Evolutionary conservation across 352 stramenopile species (phyloP), one percentile per base, ranked within the genome.

Genomic region (Sclerospora graminicola): DNA sequence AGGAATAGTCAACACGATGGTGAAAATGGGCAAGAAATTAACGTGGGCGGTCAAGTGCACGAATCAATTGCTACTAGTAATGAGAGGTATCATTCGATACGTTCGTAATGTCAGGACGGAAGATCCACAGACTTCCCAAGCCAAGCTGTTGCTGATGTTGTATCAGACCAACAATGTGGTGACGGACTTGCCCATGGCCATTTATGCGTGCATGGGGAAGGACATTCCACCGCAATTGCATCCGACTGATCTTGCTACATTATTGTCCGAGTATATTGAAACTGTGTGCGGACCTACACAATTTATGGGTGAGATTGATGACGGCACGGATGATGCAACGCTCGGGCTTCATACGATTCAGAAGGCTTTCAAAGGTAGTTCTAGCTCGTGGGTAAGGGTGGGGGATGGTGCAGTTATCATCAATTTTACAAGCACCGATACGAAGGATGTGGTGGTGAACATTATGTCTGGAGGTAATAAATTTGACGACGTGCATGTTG

Each of bases 211-310:
- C 21, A 55, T 63, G 54, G 49, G 49, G 8, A 63, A 63, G 23
- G 18, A 44, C 7, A 48, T 55, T 6, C 41, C 54, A 13, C 29
- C 49, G 9, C 43, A 59, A 24, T 63, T 60, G n/a, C 68, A 84
- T 33, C 63, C 68, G 0, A 82, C 61, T 0, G 59, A 64, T 1
- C 43, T 84, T 19, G 62, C 66, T 2, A 39, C 46, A 1, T 36
- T 84, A 27, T 51, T 63, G 1, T 63, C 67, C 18, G 66, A 77
- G 56, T 84, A 71, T 24, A 64, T 80, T n/a, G 63, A 84, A 47
- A 64, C 66, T 2, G 67, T 84, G 16, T 84, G 71, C 48, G 66
- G 50, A 0, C 45, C 55, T 0, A 64, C 55, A 2, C 55, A 60
- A 24, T 64, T 64, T 18, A 60, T 64, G 68, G 66, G 69, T 10